Base-by-base conservation (phyloP, 2,329 filamentous ascomycete species). In the Trichophyton benhamiae region DNA sequence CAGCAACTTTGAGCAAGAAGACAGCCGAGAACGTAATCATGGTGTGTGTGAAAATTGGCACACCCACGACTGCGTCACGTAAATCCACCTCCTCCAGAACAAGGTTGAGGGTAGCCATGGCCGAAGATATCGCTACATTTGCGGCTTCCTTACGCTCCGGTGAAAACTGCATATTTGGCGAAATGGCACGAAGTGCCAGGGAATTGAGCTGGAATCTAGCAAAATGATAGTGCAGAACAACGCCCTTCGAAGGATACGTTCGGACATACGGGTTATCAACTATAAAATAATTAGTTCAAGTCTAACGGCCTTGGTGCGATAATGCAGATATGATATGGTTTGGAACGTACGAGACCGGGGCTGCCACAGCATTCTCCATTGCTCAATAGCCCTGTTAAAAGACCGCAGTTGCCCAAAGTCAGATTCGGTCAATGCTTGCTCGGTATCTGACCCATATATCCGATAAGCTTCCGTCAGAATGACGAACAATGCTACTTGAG, bases 401-500 rank as follows among this genome's bases (percentile, higher is more conserved):
- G 75, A 71, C 25, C 75, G 69, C 57, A 77, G 66, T 59, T 84
- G 82, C 8, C 78, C 74, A 33, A 79, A 76, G 61, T 83, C 81
- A 2, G 77, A 75, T 20, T 79, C 74, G 0, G 79, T 78, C 3
- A 84, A 72, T 0, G 77, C 74, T 30, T 81, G 77, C 17, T 81
- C 78, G 0, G 74, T 79, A 58, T 84, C 82, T 0, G 78, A 78
- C 0, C 83, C 82, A 63, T 85, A 84, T 0, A 82, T 83, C 72
- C 66, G 80, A 71, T 67, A 83, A 70, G 68, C 79, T 76, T 68
- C 79, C n/a, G 79, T 79, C 64, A 85, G 71, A n/a, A 84, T 83
- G 20, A 79, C 78, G 61, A 85, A 76, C 9, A 85, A 66, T 0
- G 80, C 78, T 8, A 85, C 81, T 65, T 85, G 83, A 41, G 81